These are phyloP conservation scores for Trichopus zeylanicus DNA, from an alignment of 116 monocot genomes.

Conservation along the genomic window DNA sequence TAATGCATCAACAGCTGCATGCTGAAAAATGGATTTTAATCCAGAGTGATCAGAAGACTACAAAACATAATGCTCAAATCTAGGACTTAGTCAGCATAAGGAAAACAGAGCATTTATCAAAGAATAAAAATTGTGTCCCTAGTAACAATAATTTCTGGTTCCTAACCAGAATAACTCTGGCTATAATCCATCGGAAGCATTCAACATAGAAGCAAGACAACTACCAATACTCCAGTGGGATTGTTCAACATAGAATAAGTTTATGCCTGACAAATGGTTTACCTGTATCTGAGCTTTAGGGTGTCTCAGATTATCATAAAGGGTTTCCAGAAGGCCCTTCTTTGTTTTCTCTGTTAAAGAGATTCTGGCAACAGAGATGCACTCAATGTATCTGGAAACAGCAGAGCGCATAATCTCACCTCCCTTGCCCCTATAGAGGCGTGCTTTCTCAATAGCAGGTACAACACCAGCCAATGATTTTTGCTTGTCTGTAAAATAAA, in stretches of 20 bases:
- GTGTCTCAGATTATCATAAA: conserved; percentile 93
- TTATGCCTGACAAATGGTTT: background rate
- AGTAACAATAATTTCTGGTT: background rate
- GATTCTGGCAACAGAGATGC: conserved; percentile 56
- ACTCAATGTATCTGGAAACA: conserved; percentile 84
- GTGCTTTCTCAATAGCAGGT: conserved; percentile 93
- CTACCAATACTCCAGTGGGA: too few relatives aligned
- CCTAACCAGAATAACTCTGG: too few relatives aligned
- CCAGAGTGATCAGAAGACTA: background rate
- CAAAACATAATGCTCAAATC: too few relatives aligned
- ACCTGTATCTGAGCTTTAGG: conserved; percentile 98
- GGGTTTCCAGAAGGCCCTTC: conserved; percentile 58
- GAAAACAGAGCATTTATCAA: too few relatives aligned
- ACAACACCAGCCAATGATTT: conserved; percentile 65
- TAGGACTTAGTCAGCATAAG: background rate
- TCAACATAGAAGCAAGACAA: too few relatives aligned
- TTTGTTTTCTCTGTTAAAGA: conserved; percentile 54
- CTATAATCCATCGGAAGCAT: too few relatives aligned
- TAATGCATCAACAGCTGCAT: conserved; percentile 74
- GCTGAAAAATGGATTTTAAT: conserved; percentile 18
- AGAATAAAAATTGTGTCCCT: background rate
- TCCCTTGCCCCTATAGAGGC: conserved; percentile 97
- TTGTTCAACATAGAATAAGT: background rate
- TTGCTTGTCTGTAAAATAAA: conserved; percentile 56
- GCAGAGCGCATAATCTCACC: conserved; percentile 97